Evolutionary conservation across 192 early-diverging fungal genomes (phyloP).

Genomic region (Coemansia sp.): DNA sequence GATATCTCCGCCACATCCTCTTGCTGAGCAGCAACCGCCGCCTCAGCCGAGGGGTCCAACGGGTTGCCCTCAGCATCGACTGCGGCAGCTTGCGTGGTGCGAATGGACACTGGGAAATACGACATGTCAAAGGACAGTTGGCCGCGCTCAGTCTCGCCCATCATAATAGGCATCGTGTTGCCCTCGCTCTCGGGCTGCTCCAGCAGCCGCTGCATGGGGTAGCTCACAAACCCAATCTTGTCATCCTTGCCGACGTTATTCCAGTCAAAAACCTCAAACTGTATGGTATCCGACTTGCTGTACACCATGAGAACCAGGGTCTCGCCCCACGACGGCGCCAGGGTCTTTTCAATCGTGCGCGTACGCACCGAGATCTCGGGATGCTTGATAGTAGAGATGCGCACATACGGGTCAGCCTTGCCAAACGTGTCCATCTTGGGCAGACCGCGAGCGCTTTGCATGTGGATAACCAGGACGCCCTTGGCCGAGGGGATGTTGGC

Average conservation of each 20-base stretch:
- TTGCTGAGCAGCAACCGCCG: neutral
- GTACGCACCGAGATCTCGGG: conserved; percentile 64
- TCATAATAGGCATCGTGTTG: conserved; percentile 45
- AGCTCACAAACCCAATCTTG: conserved; percentile 49
- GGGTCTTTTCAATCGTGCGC: conserved; percentile 66
- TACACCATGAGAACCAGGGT: conserved; percentile 74
- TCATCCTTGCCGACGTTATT: conserved; percentile 75
- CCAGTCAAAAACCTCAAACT: conserved; percentile 80
- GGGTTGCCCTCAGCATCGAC: conserved; percentile 43
- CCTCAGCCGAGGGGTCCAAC: conserved; percentile 43
- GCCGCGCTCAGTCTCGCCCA: conserved; percentile 50
- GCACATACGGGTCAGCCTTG: conserved; percentile 85
- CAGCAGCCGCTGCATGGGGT: conserved; percentile 51
- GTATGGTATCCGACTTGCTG: conserved; percentile 69
- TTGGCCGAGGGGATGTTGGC: conserved; percentile 67
- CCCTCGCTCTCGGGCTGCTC: conserved; percentile 54
- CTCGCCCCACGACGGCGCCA: conserved; percentile 86
- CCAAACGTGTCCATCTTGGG: conserved; percentile 87
- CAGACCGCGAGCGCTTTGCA: conserved; percentile 77
- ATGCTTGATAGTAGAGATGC: conserved; percentile 66
- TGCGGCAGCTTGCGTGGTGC: conserved; percentile 37
- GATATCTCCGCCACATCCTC: conserved; percentile 37
- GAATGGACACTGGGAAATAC: conserved; percentile 45
- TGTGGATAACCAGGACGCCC: conserved; percentile 79
- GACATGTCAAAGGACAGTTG: conserved; percentile 46